Evolutionary conservation across 78 protist genomes (phyloP), one percentile per base, ranked within the genome.

Genomic region (Protostelium mycophagum): DNA sequence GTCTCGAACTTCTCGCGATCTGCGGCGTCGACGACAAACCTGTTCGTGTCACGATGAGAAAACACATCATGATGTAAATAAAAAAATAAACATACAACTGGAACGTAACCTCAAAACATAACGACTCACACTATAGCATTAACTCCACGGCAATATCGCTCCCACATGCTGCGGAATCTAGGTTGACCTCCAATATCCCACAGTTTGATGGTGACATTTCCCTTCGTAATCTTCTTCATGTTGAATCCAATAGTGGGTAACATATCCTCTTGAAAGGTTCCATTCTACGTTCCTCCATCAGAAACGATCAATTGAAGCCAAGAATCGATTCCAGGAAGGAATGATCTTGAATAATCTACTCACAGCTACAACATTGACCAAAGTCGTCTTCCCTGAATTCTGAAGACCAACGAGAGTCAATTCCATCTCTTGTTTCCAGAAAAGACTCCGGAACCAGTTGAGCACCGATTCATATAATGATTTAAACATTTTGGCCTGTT

Each of bases 101-200:
- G n/a, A n/a, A n/a, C 39, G 87, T 88, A 35, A 35, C 1, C 84
- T 28, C n/a, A 0, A 31, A 36, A 28, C 85, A n/a, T 63, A 85
- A 29, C 51, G 35, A 90, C 38, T 39, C 51, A 98, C 95, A 98
- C 98, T 38, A 98, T 98, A n/a, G 97, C 97, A 84, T 96, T 92
- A 1, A 96, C 98, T 35, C 98, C 98, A 0, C 99, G 88, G 95
- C 99, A 97, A 92, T 98, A 98, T 28, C 99, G 92, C 91, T 98
- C 99, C 99, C 99, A 98, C 98, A 97, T 98, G 38, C 89, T 36
- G 31, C 99, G 87, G 92, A 98, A 98, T 28, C 98, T 91, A 1
- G 98, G 97, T 92, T 98, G 99, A 29, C 99, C 99, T 1, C 99
- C 99, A 38, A 98, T 95, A 63, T 98, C 99, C 99, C 99, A 98